Conservation (phyloP, 768 basidiomycete genomes). For the Kwoniella heveanensis region DNA sequence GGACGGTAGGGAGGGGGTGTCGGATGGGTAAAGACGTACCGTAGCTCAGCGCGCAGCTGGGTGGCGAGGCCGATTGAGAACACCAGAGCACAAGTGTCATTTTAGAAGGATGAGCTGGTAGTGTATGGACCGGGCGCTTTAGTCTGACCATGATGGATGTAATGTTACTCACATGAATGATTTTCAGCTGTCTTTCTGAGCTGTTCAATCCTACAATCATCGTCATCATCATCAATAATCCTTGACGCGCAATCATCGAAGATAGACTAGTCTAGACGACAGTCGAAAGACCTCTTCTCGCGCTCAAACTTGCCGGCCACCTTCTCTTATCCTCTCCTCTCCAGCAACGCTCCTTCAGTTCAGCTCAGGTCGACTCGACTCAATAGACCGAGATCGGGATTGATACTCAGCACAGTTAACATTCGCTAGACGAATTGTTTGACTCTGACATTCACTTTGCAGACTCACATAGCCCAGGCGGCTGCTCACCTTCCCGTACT, state of each 20-base stretch:
- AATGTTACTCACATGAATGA: too few relatives aligned
- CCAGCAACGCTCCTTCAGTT: not conserved
- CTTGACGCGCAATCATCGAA: slow-evolving; percentile 4
- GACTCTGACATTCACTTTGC: not conserved
- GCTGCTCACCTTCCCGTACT: slow-evolving; percentile 23
- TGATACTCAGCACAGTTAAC: not conserved
- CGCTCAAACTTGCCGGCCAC: not conserved
- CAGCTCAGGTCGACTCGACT: slow-evolving; percentile 3
- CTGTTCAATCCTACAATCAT: slow-evolving; percentile 4
- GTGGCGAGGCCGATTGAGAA: not conserved
- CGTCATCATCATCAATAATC: slow-evolving; percentile 5
- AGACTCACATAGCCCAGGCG: slow-evolving; percentile 37
- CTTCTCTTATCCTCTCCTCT: not conserved
- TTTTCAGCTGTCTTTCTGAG: slow-evolving; percentile 1
- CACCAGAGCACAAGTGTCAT: too few relatives aligned
- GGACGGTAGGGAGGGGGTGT: not conserved
- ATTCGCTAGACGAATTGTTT: slow-evolving; percentile 15
- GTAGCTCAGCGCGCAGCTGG: not conserved
- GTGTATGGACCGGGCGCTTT: too few relatives aligned
- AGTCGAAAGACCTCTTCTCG: slow-evolving; percentile 5
- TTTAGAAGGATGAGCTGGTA: too few relatives aligned
- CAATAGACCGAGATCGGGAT: too few relatives aligned
- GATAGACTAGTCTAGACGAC: slow-evolving; percentile 25
- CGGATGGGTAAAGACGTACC: not conserved
- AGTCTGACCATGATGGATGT: too few relatives aligned